Conservation (phyloP, 2,329 filamentous ascomycete species). For the Aspergillus japonicus region DNA sequence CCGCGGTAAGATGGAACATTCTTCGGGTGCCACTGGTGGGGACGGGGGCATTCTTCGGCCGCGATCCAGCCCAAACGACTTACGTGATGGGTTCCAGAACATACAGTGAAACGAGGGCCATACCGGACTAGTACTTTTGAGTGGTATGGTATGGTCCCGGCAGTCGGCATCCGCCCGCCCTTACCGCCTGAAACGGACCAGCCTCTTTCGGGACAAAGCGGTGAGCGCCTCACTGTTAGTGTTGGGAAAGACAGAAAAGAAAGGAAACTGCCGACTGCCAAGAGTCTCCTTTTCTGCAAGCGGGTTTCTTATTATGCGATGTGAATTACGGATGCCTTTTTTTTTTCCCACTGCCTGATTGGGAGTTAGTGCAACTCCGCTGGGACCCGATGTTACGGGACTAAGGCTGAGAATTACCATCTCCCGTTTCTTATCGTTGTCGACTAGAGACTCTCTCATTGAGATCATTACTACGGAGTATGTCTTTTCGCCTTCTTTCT, state of each 20-base stretch:
- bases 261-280: too few species aligned
- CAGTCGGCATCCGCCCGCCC: slow-evolving; percentile 8
- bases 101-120: neutral
- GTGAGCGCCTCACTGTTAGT: slow-evolving; percentile 7
- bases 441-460: neutral
- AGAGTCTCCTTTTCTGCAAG: too few species aligned
- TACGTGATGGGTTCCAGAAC: slow-evolving; percentile 10
- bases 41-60: slow-evolving; percentile 5
- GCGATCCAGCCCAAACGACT: neutral
- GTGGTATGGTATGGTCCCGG: slow-evolving; percentile 3
- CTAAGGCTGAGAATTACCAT: neutral
- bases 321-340: too few species aligned
- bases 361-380: neutral
- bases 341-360: neutral
- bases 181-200: slow-evolving; percentile 11
- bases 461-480: slow-evolving; percentile 11
- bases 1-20: slow-evolving; percentile 9
- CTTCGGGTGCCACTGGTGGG: slow-evolving; percentile 1
- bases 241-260: neutral
- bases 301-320: too few species aligned
- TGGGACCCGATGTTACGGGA: slow-evolving; percentile 7
- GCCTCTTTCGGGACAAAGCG: neutral
- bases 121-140: neutral
- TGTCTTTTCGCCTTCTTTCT: slow-evolving; percentile 3
- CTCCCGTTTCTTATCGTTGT: slow-evolving; percentile 7